phyloP scores from a whole-genome alignment of 345 rosid species.

The Melaleuca quinquenervia region DNA sequence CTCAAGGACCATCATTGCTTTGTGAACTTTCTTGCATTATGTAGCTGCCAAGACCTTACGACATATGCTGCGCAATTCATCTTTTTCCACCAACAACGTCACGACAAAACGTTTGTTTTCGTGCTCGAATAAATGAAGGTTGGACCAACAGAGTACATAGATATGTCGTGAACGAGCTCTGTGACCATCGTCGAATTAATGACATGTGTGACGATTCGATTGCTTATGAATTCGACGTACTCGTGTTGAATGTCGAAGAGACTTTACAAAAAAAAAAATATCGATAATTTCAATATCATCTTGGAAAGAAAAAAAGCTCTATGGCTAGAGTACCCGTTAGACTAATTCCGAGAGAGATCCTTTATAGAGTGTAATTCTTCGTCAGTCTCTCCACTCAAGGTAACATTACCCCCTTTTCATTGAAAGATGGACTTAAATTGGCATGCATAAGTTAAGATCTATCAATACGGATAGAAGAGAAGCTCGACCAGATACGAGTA shows the following conservation, averaged over 20 bases:
- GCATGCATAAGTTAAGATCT: neutral
- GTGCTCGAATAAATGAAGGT: neutral
- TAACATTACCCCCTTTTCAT: neutral
- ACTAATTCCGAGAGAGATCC: neutral
- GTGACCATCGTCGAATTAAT: neutral
- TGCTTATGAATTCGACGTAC: neutral
- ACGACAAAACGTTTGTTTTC: neutral
- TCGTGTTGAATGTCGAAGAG: neutral
- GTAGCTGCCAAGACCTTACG: neutral
- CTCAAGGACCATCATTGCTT: neutral
- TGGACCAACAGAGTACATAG: neutral
- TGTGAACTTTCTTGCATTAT: neutral
- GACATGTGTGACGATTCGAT: neutral
- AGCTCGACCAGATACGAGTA: neutral
- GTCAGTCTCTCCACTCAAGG: neutral
- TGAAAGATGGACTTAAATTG: neutral
- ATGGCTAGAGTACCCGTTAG: accelerated
- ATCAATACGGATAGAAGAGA: neutral
- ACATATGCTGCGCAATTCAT: neutral
- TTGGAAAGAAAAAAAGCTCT: neutral
- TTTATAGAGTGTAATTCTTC: neutral
- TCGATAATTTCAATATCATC: neutral
- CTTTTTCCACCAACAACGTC: neutral
- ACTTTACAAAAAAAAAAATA: neutral
- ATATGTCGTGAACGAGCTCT: neutral